Evolutionary conservation across 2,329 filamentous ascomycete genomes (phyloP).

Genomic region (Xylaria sp.): DNA sequence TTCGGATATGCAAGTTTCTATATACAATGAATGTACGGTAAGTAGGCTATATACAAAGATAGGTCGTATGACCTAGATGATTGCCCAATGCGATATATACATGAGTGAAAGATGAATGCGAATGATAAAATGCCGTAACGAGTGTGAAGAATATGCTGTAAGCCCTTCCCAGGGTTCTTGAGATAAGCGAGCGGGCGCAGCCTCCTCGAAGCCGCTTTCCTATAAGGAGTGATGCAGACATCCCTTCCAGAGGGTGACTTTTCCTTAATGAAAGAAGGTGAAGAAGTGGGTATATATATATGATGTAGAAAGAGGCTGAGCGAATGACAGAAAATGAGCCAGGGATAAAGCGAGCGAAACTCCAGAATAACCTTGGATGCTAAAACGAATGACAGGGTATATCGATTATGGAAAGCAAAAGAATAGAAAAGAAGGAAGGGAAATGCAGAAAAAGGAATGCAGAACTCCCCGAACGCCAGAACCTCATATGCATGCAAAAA

Average conservation of each 20-base stretch:
- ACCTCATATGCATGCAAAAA: neutral
- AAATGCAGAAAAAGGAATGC: neutral
- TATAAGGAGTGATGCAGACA: neutral
- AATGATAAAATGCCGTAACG: neutral
- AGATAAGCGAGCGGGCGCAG: constrained; percentile 12
- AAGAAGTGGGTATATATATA: neutral
- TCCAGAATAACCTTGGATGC: neutral
- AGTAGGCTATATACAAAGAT: constrained; percentile 32
- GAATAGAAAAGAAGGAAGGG: neutral
- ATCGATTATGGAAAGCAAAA: constrained; percentile 5
- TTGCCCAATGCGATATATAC: constrained; percentile 27
- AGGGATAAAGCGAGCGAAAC: neutral
- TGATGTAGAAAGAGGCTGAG: neutral
- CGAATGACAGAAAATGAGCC: neutral
- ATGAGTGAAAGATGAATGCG: constrained; percentile 3
- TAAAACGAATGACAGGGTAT: constrained; percentile 32
- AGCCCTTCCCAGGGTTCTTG: neutral
- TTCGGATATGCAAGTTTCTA: constrained; percentile 21
- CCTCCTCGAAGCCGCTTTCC: neutral
- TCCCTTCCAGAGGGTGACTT: constrained; percentile 11
- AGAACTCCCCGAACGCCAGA: constrained; percentile 16
- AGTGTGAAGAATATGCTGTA: neutral
- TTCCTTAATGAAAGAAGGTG: neutral
- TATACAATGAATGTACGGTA: constrained; percentile 30
- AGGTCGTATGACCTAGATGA: neutral